phyloP scores from a whole-genome alignment of 495 filamentous ascomycete genomes.

The Aspergillus ellipticus region DNA sequence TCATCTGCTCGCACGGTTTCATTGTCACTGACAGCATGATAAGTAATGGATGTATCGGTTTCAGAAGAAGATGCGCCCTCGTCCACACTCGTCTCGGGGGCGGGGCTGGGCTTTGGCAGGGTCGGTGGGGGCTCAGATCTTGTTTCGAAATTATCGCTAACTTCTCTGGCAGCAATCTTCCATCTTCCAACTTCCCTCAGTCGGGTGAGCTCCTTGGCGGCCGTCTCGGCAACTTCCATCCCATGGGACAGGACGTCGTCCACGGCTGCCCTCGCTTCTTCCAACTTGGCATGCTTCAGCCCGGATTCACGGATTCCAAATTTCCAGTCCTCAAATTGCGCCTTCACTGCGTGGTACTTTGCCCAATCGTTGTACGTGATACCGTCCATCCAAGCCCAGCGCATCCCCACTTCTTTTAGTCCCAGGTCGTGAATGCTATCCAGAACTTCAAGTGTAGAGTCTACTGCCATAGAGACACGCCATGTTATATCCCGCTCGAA shows the following conservation, averaged over 20 bases:
- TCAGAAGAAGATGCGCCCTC: neutral
- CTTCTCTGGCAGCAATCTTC: conserved; percentile 77
- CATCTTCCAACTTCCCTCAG: conserved; percentile 82
- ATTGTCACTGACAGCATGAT: neutral
- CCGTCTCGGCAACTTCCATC: conserved; percentile 74
- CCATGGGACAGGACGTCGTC: conserved; percentile 68
- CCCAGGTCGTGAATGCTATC: conserved; percentile 83
- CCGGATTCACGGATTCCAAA: conserved; percentile 71
- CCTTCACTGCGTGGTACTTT: conserved; percentile 81
- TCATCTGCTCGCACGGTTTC: neutral
- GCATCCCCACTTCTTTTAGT: conserved; percentile 92
- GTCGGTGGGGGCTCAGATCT: conserved; percentile 46
- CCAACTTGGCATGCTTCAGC: conserved; percentile 65
- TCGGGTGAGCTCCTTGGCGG: conserved; percentile 76
- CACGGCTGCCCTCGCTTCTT: conserved; percentile 63
- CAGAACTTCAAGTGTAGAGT: conserved; percentile 77
- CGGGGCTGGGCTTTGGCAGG: conserved; percentile 33
- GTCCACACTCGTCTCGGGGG: conserved; percentile 19
- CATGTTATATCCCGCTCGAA: conserved; percentile 67
- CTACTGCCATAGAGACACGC: conserved; percentile 69
- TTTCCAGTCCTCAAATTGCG: conserved; percentile 79
- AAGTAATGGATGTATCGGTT: conserved; percentile 4
- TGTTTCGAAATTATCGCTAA: conserved; percentile 69
- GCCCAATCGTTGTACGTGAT: conserved; percentile 96
- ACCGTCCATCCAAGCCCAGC: conserved; percentile 95